Conservation (phyloP, 2,329 filamentous ascomycete genomes). For the Aspergillus novoparasiticus region DNA sequence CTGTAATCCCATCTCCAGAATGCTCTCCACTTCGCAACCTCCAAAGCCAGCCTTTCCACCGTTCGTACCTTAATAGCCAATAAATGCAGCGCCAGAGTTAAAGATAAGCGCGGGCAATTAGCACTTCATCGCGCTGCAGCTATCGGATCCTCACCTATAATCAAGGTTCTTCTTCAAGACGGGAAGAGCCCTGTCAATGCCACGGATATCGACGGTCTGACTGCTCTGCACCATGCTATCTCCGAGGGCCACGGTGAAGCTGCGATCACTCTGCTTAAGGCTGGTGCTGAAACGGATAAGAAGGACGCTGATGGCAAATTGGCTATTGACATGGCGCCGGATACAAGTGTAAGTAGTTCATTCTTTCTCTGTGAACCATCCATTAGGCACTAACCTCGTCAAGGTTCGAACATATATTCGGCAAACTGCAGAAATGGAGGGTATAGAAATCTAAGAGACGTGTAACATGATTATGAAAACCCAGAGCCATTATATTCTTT, state of each 20-base stretch:
- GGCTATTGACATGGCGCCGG: slow-evolving; percentile 81
- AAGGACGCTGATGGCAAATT: slow-evolving; percentile 70
- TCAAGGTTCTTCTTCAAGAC: slow-evolving; percentile 75
- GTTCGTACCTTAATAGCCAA: slow-evolving; percentile 75
- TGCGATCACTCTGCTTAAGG: slow-evolving; percentile 78
- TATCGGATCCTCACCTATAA: slow-evolving; percentile 83
- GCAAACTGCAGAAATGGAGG: slow-evolving; percentile 78
- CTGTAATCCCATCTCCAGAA: slow-evolving; percentile 56
- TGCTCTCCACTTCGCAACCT: slow-evolving; percentile 86
- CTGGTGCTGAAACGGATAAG: slow-evolving; percentile 80
- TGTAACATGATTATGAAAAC: neutral
- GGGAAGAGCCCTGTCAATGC: slow-evolving; percentile 78
- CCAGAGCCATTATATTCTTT: neutral
- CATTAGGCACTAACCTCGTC: slow-evolving; percentile 9
- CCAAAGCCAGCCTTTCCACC: slow-evolving; percentile 82
- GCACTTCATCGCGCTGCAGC: slow-evolving; percentile 90
- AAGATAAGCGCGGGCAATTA: slow-evolving; percentile 86
- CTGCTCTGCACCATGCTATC: slow-evolving; percentile 78
- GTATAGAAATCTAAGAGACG: slow-evolving; percentile 59
- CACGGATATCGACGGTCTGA: slow-evolving; percentile 79
- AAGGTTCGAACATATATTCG: slow-evolving; percentile 77
- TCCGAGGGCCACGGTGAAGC: slow-evolving; percentile 71
- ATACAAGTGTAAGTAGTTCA: slow-evolving; percentile 68
- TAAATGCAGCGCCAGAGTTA: slow-evolving; percentile 76
- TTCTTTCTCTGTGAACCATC: neutral